Evolutionary conservation across 2,329 filamentous ascomycete species (phyloP).

Genomic region (Bipolaris cookei): DNA sequence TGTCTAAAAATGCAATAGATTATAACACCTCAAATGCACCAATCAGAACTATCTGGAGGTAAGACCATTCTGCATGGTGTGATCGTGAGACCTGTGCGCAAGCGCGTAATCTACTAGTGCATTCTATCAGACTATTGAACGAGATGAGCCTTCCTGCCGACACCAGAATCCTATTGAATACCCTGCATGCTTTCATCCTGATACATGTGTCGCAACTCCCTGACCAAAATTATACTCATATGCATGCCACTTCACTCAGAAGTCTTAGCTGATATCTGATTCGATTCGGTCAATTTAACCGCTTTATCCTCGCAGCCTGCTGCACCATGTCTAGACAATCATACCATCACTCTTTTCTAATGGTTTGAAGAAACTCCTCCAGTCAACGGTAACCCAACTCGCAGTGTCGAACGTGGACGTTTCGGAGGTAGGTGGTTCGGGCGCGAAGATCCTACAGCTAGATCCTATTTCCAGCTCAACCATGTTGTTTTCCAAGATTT

Average conservation of each 20-base stretch:
- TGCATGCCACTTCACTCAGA: not conserved
- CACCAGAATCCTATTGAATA: not conserved
- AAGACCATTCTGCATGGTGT: not conserved
- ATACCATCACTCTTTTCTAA: too few species aligned
- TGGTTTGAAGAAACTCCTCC: not conserved
- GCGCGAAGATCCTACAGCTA: not conserved
- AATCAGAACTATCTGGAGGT: not conserved
- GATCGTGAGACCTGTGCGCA: not conserved
- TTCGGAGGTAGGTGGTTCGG: not conserved
- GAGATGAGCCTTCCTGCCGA: not conserved
- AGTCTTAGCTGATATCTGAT: not conserved
- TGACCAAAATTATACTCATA: not conserved
- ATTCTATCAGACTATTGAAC: not conserved
- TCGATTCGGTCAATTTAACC: not conserved
- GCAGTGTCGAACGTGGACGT: not conserved
- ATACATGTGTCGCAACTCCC: too few species aligned
- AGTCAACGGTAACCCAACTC: not conserved
- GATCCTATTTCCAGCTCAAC: not conserved
- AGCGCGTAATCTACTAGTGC: not conserved
- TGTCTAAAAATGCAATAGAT: not conserved
- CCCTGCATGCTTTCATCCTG: not conserved
- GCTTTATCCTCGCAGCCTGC: not conserved
- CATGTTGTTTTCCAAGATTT: not conserved
- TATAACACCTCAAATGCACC: not conserved
- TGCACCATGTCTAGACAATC: too few species aligned